Evolutionary conservation across 805 yeast species (phyloP).

Genomic region (Candida odintsovae): DNA sequence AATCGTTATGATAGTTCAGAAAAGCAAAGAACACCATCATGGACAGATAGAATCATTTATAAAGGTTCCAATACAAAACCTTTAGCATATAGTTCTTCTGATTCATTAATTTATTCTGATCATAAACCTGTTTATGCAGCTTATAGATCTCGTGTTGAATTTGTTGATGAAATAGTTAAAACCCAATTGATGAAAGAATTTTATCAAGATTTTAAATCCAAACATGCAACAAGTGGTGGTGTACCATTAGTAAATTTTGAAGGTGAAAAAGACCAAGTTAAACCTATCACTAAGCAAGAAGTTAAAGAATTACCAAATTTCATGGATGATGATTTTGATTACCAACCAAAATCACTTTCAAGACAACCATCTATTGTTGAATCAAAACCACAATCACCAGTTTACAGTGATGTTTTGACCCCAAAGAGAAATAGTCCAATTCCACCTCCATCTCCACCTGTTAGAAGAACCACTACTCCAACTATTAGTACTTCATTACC

Average conservation of each 20-base stretch:
- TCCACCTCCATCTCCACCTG: slow-evolving; percentile 13
- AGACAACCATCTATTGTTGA: background rate
- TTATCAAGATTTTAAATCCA: slow-evolving; percentile 48
- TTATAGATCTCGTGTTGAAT: slow-evolving; percentile 57
- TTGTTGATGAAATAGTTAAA: slow-evolving; percentile 61
- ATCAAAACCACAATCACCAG: slow-evolving; percentile 2
- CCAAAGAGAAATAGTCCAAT: slow-evolving; percentile 17
- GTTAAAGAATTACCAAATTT: slow-evolving; percentile 15
- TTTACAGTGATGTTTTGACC: slow-evolving; percentile 11
- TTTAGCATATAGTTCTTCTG: slow-evolving; percentile 61
- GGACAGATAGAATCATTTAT: slow-evolving; percentile 89
- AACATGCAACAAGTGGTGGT: slow-evolving; percentile 25
- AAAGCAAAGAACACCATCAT: slow-evolving; percentile 88
- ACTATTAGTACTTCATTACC: background rate
- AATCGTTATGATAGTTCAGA: slow-evolving; percentile 81
- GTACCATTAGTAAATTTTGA: slow-evolving; percentile 18
- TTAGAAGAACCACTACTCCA: slow-evolving; percentile 6
- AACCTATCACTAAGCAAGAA: background rate
- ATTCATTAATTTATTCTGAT: slow-evolving; percentile 63
- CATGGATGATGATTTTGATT: slow-evolving; percentile 17
- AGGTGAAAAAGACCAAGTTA: background rate
- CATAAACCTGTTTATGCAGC: slow-evolving; percentile 91
- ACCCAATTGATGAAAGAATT: slow-evolving; percentile 49
- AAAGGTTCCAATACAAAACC: slow-evolving; percentile 56
- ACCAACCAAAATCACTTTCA: slow-evolving; percentile 16